A percentile compares a stretch with the other conserved stretches of the same genome.
Conservation (phyloP, 805 yeast genomes). For the Kodamaea kaohsiungensis region DNA sequence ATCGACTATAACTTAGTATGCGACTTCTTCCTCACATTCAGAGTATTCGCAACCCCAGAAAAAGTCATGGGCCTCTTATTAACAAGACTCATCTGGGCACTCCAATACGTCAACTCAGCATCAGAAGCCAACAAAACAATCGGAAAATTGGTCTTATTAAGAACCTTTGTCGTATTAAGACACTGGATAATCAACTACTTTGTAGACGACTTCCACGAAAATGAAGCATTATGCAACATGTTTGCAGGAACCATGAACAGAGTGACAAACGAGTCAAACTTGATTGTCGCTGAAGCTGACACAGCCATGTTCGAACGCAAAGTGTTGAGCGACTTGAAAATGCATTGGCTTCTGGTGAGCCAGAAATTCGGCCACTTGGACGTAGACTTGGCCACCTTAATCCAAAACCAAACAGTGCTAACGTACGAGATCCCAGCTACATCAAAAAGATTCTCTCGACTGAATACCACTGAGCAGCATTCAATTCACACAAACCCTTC, state of each 20-base stretch:
- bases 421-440: slow-evolving; percentile 24
- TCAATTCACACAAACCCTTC: slow-evolving; percentile 46
- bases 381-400: slow-evolving; percentile 21
- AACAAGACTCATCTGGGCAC: slow-evolving; percentile 72
- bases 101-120: slow-evolving; percentile 41
- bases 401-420: slow-evolving; percentile 15
- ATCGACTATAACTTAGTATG: slow-evolving; percentile 77
- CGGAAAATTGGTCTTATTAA: slow-evolving; percentile 68
- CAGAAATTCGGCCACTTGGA: slow-evolving; percentile 33
- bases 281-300: slow-evolving; percentile 18
- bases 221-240: slow-evolving; percentile 33
- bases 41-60: slow-evolving; percentile 63
- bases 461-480: slow-evolving; percentile 29
- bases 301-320: slow-evolving; percentile 32
- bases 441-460: slow-evolving; percentile 27
- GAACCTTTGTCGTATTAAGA: slow-evolving; percentile 84
- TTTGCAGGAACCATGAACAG: slow-evolving; percentile 53
- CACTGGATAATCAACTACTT: slow-evolving; percentile 92
- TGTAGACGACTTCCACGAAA: slow-evolving; percentile 64
- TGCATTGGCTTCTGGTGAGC: slow-evolving; percentile 39
- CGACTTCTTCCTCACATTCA: slow-evolving; percentile 83
- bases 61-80: slow-evolving; percentile 62
- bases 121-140: slow-evolving; percentile 30
- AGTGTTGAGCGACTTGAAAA: slow-evolving; percentile 39
- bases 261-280: slow-evolving; percentile 30